phyloP scores from a whole-genome alignment of 257 asterid species.

The Marsdenia floribunda region DNA sequence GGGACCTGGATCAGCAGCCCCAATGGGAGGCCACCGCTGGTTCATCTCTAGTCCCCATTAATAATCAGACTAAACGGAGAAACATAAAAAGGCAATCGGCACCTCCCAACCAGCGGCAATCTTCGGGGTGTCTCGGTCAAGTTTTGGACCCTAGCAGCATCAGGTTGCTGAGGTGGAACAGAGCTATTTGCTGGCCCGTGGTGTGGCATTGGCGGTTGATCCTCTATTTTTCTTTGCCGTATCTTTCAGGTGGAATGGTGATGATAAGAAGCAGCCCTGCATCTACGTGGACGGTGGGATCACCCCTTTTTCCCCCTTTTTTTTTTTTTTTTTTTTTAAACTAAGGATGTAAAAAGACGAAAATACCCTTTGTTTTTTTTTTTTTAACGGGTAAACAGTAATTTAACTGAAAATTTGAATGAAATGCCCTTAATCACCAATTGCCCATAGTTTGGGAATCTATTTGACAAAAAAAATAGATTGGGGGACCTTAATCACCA shows the following conservation, averaged over 20 bases:
- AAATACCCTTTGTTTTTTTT: no score
- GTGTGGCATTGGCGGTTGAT: slow-evolving; percentile 84
- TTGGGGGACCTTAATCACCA: no score
- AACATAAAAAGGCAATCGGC: background rate
- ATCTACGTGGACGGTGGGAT: slow-evolving; percentile 63
- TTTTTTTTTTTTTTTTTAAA: no score
- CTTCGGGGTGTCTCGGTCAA: slow-evolving; percentile 24
- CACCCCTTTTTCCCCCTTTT: no score
- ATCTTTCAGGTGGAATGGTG: slow-evolving; percentile 62
- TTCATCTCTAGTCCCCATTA: background rate
- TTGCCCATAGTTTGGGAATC: no score
- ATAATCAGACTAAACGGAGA: background rate
- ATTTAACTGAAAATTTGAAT: no score
- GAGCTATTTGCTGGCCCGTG: slow-evolving; percentile 86
- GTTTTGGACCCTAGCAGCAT: slow-evolving; percentile 76
- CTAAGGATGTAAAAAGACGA: no score
- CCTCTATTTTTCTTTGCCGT: slow-evolving; percentile 81
- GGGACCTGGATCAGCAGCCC: slow-evolving; percentile 14
- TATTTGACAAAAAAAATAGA: no score
- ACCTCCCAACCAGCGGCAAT: slow-evolving; percentile 9
- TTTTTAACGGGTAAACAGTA: no score
- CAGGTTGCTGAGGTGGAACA: slow-evolving; percentile 84
- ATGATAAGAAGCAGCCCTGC: slow-evolving; percentile 41
- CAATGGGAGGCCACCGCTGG: slow-evolving; percentile 1
- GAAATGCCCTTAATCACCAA: no score